Base-by-base conservation (phyloP, 2,329 filamentous ascomycete species). In the Colletotrichum sp. region DNA sequence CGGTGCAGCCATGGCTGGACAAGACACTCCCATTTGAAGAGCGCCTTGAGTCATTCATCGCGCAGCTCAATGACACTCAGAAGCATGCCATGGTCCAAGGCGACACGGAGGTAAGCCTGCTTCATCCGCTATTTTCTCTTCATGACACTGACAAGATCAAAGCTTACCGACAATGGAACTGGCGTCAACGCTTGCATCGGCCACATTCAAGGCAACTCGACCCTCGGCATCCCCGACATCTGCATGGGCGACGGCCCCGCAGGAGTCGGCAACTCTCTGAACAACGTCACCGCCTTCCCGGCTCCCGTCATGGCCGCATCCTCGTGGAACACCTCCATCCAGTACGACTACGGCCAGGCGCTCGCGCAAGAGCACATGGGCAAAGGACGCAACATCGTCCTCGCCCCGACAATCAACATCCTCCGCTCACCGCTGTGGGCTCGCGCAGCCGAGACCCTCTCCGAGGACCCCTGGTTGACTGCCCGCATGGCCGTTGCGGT, bases 391-490 rank as follows among this genome's bases (percentile, higher is more conserved):
- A 87, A 92, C 68, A 85, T 93, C 7, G 84, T 93, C 16, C 85
- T 93, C 30, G 91, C 90, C 1, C 91, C 91, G 2, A 93, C 91
- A 0, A 89, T 93, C 36, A 92, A 92, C 80, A 91, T 91, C 81
- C 90, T 92, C 78, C 87, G 92, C 32, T 90, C 88, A 4, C 92
- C 91, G 4, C 85, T 93, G 0, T 91, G 91, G 39, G 92, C 91
- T 5, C 88, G 91, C 70, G 91, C 91, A 61, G 93, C 93, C 76
- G 92, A 94, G 80, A 91, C 90, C 0, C 93, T 92, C 79, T 91
- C 90, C 2, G 92, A 94, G 80, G 84, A 86, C 68, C 84, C 85
- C 19, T 77, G 83, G 30, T 74, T 86, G 8, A 77, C 75, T 16
- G 79, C 80, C 0, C 36, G 77, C 0, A 11, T 81, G 13, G 80